These are phyloP conservation scores for Trichoderma parareesei DNA, from an alignment of 495 filamentous ascomycete species.

Conservation along the genomic window DNA sequence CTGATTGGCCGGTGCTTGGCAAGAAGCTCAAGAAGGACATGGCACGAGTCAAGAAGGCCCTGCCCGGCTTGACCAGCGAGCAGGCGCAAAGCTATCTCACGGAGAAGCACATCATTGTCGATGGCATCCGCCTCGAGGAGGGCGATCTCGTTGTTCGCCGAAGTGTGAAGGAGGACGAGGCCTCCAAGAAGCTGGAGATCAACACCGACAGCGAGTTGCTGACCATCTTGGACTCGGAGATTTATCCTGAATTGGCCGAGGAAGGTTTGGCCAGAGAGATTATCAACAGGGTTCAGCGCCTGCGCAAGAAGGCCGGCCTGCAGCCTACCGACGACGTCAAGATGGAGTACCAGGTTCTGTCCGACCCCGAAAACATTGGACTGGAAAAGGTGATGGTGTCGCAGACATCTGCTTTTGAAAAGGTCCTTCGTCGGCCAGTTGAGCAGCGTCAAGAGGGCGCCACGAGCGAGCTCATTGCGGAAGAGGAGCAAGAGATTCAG, in stretches of 20 bases:
- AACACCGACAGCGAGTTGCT: slow-evolving; percentile 80
- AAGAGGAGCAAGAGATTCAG: slow-evolving; percentile 87
- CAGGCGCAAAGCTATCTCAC: slow-evolving; percentile 67
- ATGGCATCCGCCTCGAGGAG: slow-evolving; percentile 70
- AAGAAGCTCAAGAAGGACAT: slow-evolving; percentile 96
- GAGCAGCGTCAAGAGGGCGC: slow-evolving; percentile 63
- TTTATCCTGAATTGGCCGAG: slow-evolving; percentile 65
- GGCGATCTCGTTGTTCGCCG: slow-evolving; percentile 81
- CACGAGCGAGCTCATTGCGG: slow-evolving; percentile 54
- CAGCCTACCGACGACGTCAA: slow-evolving; percentile 76
- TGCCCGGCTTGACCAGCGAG: slow-evolving; percentile 69
- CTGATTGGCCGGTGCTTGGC: slow-evolving; percentile 89
- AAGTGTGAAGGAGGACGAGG: slow-evolving; percentile 59
- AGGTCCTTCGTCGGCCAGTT: slow-evolving; percentile 69
- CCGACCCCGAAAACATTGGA: slow-evolving; percentile 69
- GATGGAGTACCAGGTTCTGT: slow-evolving; percentile 72
- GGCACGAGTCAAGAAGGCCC: slow-evolving; percentile 79
- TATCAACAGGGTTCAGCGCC: slow-evolving; percentile 71
- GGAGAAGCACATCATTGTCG: slow-evolving; percentile 64
- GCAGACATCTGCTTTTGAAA: slow-evolving; percentile 61
- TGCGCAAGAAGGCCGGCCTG: slow-evolving; percentile 76
- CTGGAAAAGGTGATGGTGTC: slow-evolving; percentile 65
- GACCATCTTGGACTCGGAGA: slow-evolving; percentile 66
- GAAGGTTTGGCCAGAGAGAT: slow-evolving; percentile 76
- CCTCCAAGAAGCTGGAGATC: slow-evolving; percentile 65